Percentiles rank a stretch among this genome's conserved stretches.
phyloP scores from a whole-genome alignment of 1,284 basidiomycete genomes.

The Tylopilus sp. region DNA sequence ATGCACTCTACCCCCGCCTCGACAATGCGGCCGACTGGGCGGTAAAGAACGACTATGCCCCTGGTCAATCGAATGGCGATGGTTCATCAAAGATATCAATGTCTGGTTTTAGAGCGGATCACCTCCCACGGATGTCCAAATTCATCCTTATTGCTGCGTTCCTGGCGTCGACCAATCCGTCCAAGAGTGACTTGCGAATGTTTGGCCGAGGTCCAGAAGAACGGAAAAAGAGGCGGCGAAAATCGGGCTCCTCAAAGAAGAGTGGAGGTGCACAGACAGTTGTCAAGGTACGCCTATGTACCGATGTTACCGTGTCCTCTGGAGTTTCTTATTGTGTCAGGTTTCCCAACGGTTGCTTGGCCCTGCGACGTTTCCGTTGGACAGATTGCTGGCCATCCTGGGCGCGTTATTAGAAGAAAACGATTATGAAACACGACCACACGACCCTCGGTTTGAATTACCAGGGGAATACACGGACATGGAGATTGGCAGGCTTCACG shows the following conservation, averaged over 20 bases:
- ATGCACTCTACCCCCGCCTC: conserved; percentile 73
- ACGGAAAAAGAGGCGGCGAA: conserved; percentile 67
- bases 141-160: conserved; percentile 88
- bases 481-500: conserved; percentile 70
- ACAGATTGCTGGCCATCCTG: conserved; percentile 86
- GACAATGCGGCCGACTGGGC: conserved; percentile 73
- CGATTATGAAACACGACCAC: conserved; percentile 64
- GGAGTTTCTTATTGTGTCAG: conserved; percentile 46
- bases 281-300: conserved; percentile 56
- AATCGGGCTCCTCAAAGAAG: conserved; percentile 55
- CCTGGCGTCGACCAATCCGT: conserved; percentile 89
- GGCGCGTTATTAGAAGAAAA: conserved; percentile 88
- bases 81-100: conserved; percentile 26
- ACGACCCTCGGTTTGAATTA: conserved; percentile 59
- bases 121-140: conserved; percentile 71
- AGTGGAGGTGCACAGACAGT: conserved; percentile 49
- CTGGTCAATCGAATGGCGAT: conserved; percentile 20
- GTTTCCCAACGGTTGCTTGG: conserved; percentile 85
- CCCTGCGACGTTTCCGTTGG: conserved; percentile 84
- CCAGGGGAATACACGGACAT: conserved; percentile 76
- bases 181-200: conserved; percentile 84
- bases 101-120: conserved; percentile 26
- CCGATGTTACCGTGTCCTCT: neutral
- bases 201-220: conserved; percentile 81
- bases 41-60: conserved; percentile 51